Conservation (phyloP, 345 rosid genomes). For the Eucalyptus tenuipes region DNA sequence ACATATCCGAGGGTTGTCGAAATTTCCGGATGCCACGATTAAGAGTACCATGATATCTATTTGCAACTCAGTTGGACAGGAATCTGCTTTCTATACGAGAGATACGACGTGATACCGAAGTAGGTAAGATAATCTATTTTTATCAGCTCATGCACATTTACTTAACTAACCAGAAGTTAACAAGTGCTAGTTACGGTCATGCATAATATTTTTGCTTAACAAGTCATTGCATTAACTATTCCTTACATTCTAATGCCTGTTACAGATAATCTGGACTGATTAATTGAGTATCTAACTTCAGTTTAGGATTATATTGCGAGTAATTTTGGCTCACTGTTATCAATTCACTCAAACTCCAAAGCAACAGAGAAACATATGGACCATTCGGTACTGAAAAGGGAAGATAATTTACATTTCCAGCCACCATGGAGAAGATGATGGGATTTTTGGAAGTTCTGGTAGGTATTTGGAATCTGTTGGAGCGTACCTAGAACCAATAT, state of each 20-base stretch:
- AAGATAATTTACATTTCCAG: not conserved
- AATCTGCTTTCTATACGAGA: too few species aligned
- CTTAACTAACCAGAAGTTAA: too few species aligned
- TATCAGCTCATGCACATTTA: too few species aligned
- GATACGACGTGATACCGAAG: too few species aligned
- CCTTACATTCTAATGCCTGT: not conserved
- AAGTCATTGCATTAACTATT: too few species aligned
- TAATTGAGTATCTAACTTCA: not conserved
- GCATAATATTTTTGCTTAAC: too few species aligned
- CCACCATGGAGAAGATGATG: not conserved
- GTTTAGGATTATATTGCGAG: not conserved
- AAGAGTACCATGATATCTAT: too few species aligned
- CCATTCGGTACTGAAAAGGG: not conserved
- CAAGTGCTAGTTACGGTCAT: too few species aligned
- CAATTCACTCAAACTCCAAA: not conserved
- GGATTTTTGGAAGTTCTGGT: not conserved
- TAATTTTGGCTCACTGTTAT: not conserved
- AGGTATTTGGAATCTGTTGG: not conserved
- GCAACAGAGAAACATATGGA: not conserved
- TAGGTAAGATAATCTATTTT: too few species aligned
- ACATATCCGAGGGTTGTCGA: too few species aligned
- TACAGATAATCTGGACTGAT: not conserved
- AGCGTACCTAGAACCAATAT: not conserved
- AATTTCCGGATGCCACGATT: too few species aligned
- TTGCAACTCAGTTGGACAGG: too few species aligned